Percentiles rank a stretch among this genome's conserved stretches.
These are phyloP conservation scores for Pleurotus platypus DNA, from an alignment of 768 basidiomycete genomes.

Conservation along the genomic window DNA sequence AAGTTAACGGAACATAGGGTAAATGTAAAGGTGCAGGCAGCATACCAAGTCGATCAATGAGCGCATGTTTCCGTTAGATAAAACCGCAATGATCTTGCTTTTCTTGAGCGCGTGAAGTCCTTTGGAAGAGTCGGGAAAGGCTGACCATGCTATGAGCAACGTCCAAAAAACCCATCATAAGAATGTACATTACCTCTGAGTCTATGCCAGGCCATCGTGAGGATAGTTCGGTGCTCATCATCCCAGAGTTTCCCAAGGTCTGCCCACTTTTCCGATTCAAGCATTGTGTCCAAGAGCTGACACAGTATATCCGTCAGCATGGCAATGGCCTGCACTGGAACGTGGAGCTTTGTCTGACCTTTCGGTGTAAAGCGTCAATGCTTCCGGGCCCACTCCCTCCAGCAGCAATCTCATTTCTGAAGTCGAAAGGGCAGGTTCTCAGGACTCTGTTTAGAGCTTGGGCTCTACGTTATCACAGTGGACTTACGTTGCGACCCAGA, in stretches of 20 bases:
- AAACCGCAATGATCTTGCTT: slow-evolving; percentile 41
- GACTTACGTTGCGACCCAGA: slow-evolving; percentile 27
- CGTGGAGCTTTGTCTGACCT: slow-evolving; percentile 27
- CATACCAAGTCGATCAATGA: slow-evolving; percentile 59
- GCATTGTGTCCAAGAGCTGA: slow-evolving; percentile 57
- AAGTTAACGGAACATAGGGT: neutral
- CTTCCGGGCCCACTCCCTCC: slow-evolving; percentile 46
- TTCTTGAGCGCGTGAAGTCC: slow-evolving; percentile 52
- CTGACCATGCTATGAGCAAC: slow-evolving; percentile 22
- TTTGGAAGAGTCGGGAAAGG: slow-evolving; percentile 51
- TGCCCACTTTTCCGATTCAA: slow-evolving; percentile 46
- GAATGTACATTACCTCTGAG: neutral
- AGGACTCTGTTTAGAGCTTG: no score
- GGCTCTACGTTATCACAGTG: no score
- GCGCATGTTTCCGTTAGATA: slow-evolving; percentile 65
- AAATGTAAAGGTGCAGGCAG: neutral
- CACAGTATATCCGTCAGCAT: neutral
- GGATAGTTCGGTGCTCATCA: slow-evolving; percentile 34
- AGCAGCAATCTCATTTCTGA: slow-evolving; percentile 38
- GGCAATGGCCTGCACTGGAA: no score
- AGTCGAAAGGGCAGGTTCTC: no score
- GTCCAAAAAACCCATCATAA: neutral
- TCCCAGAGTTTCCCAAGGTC: slow-evolving; percentile 41
- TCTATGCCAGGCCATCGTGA: slow-evolving; percentile 64
- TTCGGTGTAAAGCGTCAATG: slow-evolving; percentile 53